Evolutionary conservation across 768 basidiomycete species (phyloP), one percentile per base, ranked within the genome.

Genomic region (Podaxis pistillaris): DNA sequence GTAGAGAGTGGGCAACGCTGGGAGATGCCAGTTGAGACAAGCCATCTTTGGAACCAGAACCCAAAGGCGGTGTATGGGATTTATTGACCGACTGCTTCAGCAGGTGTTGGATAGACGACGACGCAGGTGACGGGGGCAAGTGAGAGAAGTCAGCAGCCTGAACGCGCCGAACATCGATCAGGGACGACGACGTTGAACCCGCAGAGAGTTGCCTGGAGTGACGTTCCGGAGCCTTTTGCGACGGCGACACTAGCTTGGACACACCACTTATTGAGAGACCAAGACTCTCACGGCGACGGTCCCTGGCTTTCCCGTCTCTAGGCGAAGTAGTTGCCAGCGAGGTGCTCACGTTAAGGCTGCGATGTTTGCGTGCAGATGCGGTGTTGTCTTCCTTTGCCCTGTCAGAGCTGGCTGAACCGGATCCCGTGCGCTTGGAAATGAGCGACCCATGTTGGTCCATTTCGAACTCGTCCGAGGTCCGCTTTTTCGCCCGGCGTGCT

Each of bases 61-160:
- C 68, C 66, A 75, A 67, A 22, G 78, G 76, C 0, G 78, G 75
- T 11, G 78, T 74, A 60, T 77, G 75, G 1, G 78, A 72, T 58
- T 73, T 76, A 40, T 72, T 78, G 47, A 79, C 73, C 3, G 83
- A 75, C 61, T 88, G 84, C 59, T 85, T 83, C 63, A 94, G 76
- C 68, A 95, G 87, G 66, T 93, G 90, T 63, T 93, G 89, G 61
- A 95, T 94, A 4, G 91, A 91, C 4, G 91, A 87, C n/a, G 92
- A 87, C 1, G 94, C 93, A 19, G 94, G 94, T 13, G 94, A 95
- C 13, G 95, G 92, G 12, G 94, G 94, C 3, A 96, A 80, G 70
- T 93, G 92, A 0, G 94, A 93, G 74, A 93, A 94, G 73, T 95
- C 94, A 6, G 82, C 87, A 54, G 84, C 80, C 59, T 86, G 86